Evolutionary conservation across 305 asterid genomes (phyloP), one percentile per base, ranked within the genome.

Genomic region (Solanum hybrid): DNA sequence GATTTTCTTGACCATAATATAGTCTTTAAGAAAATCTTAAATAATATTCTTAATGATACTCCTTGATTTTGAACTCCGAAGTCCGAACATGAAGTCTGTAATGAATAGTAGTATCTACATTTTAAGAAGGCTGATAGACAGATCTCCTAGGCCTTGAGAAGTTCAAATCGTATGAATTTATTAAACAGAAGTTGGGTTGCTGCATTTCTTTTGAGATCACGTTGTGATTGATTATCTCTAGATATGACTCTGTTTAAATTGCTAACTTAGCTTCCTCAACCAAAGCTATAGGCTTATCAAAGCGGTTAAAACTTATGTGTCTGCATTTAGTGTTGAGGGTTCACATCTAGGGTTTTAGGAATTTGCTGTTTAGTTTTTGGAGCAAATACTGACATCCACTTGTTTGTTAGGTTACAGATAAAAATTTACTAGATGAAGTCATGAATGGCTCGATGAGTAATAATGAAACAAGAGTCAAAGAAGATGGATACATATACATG

Each of bases 401-500:
- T 85, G 46, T 81, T 90, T 92, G 88, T 85, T 93, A 97, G 99
- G 99, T 96, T 92, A 96, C 99, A 90, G 99, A 97, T 91, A 97
- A 94, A 91, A 92, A 91, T 82, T 94, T 96, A 92, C 97, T 93
- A 89, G 93, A 94, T 88, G 99, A 96, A 92, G 99, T 97, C 88
- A 91, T 93, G 92, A 94, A 91, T 91, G 99, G 99, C 92, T 93
- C 96, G 76, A 94, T 94, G 95, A 93, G 94, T 88, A 94, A 94
- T 88, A 96, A 94, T 87, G 98, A 96, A 89, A 93, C 93, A 90
- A 94, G 94, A 93, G 95, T 97, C 88, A 96, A 94, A 94, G 98
- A 94, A 90, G 99, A 97, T 92, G 98, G 94, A 79, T 95, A 91
- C 90, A 96, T 97, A 91, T 96, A 95, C 92, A 96, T 97, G 99